Base-by-base conservation (phyloP, 306 rosid species). In the Prunus fruticosa region DNA sequence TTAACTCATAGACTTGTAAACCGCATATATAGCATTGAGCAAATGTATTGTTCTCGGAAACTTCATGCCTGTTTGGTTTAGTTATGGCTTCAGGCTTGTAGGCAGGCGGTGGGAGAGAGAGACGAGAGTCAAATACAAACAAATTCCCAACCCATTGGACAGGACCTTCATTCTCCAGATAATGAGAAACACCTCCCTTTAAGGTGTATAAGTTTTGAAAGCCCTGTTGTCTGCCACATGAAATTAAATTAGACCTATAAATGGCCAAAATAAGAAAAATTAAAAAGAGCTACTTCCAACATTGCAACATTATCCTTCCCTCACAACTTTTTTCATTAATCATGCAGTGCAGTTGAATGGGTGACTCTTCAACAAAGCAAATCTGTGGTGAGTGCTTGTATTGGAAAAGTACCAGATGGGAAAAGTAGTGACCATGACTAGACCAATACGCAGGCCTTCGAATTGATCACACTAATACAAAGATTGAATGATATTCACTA, bases 61-160 rank as follows among this genome's bases (percentile, higher is more conserved):
- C 75, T 64, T 51, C 75, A 78, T 49, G 72, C 19, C 2, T 78
- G 79, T 50, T 64, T 73, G 81, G 80, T 83, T 85, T 82, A 76
- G 64, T 22, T 72, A 67, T 63, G 58, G 83, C 83, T 68, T 63
- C 81, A 6, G 93, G 87, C 75, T 77, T 41, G 90, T 81, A 82
- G 54, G 85, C 45, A 57, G 97, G 79, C 54, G 97, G 97, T 57
- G 95, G 90, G 61, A 92, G 89, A 78, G 98, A 92, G 74, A 92
- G 88, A 71, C 97, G 96, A 28, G 97, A 92, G 84, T 95, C 97
- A 75, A 95, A 95, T 72, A 95, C 97, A 61, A 95, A 92, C 81
- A 95, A 83, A 74, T 95, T 92, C 70, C 98, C 98, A 20, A 88
- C 70, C 98, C 97, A 95, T 76, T 90, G 84, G 20, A 79, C 84